Base-by-base conservation (phyloP, 148 eudicot genomes). In the Pouteria glomerata region DNA sequence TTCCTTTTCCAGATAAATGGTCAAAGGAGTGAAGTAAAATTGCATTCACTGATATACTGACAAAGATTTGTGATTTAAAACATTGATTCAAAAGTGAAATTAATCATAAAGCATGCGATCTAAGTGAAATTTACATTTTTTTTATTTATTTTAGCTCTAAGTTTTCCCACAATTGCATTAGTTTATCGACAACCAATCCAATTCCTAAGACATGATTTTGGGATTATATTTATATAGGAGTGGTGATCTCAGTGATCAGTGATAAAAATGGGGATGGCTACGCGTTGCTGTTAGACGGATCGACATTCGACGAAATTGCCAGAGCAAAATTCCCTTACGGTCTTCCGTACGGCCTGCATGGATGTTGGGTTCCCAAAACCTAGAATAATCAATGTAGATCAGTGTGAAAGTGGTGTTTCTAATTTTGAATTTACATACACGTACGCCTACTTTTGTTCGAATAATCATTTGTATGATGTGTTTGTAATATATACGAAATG, bases 261-360 rank as follows among this genome's bases (percentile, higher is more conserved):
- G 93, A 76, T 70, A 85, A 78, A 76, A 81, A 95, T 72, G 99
- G 96, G 0, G 99, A 87, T 79, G 99, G 99, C 63, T 92, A 92
- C 50, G 96, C 99, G 11, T 73, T 95, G 69, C 2, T 95, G 24
- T 73, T 92, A 4, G 99, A 95, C 64, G 99, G 90, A 18, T 79
- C 86, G 0, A 81, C 88, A 14, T 95, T 95, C 66, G 80, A 90
- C 75, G 99, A 95, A 83, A 88, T 92, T 63, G 97, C 97, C 33
- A 81, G 99, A 57, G 99, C 97, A 13, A 89, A 90, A 74, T 95
- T 95, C 75, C 97, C 99, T 2, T 92, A 92, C 51, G 99, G 97
- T 57, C 94, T 95, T 47, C 99, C 97, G 45, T 95, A 95, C 53
- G 99, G 99, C 16, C 84, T 95, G 57, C 99, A 95, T 77, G 99